Evolutionary conservation across 768 basidiomycete species (phyloP).

Genomic region (Tulasnella sp.): DNA sequence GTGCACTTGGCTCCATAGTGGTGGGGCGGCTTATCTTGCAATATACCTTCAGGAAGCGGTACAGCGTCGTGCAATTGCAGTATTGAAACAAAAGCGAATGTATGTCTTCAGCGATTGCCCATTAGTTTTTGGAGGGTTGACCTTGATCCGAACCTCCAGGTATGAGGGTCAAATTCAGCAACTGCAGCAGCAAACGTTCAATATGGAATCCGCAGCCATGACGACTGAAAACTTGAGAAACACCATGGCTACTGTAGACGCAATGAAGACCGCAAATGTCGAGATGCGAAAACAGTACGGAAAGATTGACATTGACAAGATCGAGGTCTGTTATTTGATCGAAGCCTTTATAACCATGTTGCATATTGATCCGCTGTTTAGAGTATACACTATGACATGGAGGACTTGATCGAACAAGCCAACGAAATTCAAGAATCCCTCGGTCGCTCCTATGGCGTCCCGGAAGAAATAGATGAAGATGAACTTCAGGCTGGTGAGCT

Average conservation of each 20-base stretch:
- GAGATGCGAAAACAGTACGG: constrained; percentile 95
- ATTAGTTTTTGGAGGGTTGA: background rate
- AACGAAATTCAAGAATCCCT: constrained; percentile 96
- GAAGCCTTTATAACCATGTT: background rate
- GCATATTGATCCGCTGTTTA: constrained; percentile 24
- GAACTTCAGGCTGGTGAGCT: constrained; percentile 83
- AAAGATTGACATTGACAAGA: constrained; percentile 94
- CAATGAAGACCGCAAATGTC: constrained; percentile 92
- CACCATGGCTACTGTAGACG: constrained; percentile 97
- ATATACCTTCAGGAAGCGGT: constrained; percentile 54
- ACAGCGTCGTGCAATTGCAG: constrained; percentile 84
- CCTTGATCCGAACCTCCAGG: constrained; percentile 11
- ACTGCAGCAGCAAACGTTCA: constrained; percentile 89
- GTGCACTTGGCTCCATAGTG: background rate
- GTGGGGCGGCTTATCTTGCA: background rate
- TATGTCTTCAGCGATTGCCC: constrained; percentile 17
- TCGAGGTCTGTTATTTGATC: constrained; percentile 56
- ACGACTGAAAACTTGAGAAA: constrained; percentile 97
- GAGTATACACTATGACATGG: constrained; percentile 97
- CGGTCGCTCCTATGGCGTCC: constrained; percentile 86
- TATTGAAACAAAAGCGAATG: constrained; percentile 90
- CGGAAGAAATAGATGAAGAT: constrained; percentile 95
- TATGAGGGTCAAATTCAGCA: constrained; percentile 87
- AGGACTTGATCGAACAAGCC: constrained; percentile 89
- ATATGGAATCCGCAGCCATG: constrained; percentile 93